Conservation (phyloP, 176 grass and related monocot genomes). For the Oryza punctata region DNA sequence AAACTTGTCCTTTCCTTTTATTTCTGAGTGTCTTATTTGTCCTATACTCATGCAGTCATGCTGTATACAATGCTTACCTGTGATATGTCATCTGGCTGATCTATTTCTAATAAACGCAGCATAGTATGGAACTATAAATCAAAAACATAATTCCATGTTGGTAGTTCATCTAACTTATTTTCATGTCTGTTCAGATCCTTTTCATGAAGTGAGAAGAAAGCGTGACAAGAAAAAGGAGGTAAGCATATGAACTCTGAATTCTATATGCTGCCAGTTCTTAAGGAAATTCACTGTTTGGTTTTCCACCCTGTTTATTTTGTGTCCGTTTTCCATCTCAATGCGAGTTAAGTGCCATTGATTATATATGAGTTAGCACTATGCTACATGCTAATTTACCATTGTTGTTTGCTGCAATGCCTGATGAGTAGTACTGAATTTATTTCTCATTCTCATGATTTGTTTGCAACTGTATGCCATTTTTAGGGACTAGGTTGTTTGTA, state of each 20-base stretch:
- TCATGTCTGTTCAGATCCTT: conserved; percentile 60
- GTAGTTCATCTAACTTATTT: conserved; percentile 35
- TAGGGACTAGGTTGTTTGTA: conserved; percentile 1
- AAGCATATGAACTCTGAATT: conserved; percentile 18
- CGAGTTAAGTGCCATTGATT: not conserved
- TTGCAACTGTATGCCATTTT: not conserved
- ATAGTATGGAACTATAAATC: not conserved
- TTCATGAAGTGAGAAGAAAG: conserved; percentile 78
- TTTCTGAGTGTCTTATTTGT: not conserved
- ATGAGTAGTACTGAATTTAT: not conserved
- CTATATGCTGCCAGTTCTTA: not conserved
- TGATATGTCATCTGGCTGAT: not conserved
- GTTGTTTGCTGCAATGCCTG: not conserved
- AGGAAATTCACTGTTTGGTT: conserved; percentile 10
- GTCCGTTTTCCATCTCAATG: not conserved
- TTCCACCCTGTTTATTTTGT: not conserved
- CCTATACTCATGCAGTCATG: conserved; percentile 11
- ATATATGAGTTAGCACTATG: not conserved
- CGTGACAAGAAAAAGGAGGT: conserved; percentile 86
- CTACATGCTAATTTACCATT: conserved; percentile 5
- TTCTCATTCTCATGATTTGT: not conserved
- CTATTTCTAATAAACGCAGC: not conserved
- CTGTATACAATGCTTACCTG: not conserved
- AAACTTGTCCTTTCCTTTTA: not conserved
- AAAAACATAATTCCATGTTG: not conserved